Conservation (phyloP, 139 green algal species). For the Chlorella sorokiniana region DNA sequence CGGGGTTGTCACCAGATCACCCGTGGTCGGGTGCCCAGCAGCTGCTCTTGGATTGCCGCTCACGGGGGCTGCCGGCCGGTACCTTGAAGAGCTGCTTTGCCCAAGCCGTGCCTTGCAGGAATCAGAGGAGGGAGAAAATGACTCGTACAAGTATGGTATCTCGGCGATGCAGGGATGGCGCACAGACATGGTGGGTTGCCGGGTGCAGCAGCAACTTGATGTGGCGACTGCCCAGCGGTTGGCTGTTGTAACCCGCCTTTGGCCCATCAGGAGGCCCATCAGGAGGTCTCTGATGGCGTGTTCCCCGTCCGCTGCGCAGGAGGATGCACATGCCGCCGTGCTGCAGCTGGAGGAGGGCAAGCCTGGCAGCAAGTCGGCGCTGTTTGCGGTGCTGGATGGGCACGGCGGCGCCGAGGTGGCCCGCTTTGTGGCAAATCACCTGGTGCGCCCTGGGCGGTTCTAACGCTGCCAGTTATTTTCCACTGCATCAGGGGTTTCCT, state of each 20-base stretch:
- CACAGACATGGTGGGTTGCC: slow-evolving; percentile 71
- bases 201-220: no score
- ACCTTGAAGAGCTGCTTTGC: background rate
- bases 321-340: slow-evolving; percentile 55
- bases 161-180: slow-evolving; percentile 77
- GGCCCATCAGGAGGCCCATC: no score
- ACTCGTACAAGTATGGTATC: slow-evolving; percentile 59
- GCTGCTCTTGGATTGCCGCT: background rate
- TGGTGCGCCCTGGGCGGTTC: no score
- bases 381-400: slow-evolving; percentile 73
- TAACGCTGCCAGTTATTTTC: no score
- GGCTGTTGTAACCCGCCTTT: no score
- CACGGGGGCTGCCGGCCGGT: background rate
- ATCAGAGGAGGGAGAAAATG: slow-evolving; percentile 53
- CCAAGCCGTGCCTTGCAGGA: slow-evolving; percentile 42
- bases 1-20: no score
- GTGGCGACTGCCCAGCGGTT: no score
- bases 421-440: slow-evolving; percentile 48
- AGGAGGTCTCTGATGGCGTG: no score
- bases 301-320: slow-evolving; percentile 48
- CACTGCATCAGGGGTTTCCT: background rate
- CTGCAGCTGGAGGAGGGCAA: slow-evolving; percentile 41
- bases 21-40: no score
- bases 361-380: background rate
- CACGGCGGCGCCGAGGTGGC: slow-evolving; percentile 71